A percentile compares a stretch with the other conserved stretches of the same genome.
phyloP scores from a whole-genome alignment of 2,329 filamentous ascomycete species.

The Neofusicoccum sp. region DNA sequence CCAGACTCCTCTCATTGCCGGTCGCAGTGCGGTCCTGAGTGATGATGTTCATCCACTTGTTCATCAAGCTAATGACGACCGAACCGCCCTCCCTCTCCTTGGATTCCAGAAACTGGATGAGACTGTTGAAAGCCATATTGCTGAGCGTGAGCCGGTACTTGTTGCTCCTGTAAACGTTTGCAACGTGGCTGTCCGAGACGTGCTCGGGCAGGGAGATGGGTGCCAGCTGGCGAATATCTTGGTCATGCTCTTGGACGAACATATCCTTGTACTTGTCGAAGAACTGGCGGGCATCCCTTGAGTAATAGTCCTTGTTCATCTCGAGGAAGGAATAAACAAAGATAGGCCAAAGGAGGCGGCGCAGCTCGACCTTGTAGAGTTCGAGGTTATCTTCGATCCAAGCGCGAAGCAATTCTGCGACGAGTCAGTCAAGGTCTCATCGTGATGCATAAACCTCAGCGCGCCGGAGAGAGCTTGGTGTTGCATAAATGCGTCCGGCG shows the following conservation, averaged over 20 bases:
- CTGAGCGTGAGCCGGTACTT: slow-evolving; percentile 92
- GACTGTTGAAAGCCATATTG: slow-evolving; percentile 73
- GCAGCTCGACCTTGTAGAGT: slow-evolving; percentile 90
- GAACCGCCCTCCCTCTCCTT: slow-evolving; percentile 78
- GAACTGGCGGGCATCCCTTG: slow-evolving; percentile 70
- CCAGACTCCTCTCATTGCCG: slow-evolving; percentile 59
- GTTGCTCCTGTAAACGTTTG: slow-evolving; percentile 77
- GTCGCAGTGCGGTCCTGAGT: slow-evolving; percentile 56
- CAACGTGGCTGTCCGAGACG: slow-evolving; percentile 70
- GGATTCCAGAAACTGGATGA: slow-evolving; percentile 87
- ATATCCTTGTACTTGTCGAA: slow-evolving; percentile 64
- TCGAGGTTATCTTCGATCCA: slow-evolving; percentile 94
- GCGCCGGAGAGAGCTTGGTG: background rate
- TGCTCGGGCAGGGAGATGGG: slow-evolving; percentile 76
- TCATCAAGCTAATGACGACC: slow-evolving; percentile 72
- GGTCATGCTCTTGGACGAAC: slow-evolving; percentile 75
- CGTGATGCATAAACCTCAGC: background rate
- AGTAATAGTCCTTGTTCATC: slow-evolving; percentile 69
- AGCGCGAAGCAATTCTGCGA: slow-evolving; percentile 62
- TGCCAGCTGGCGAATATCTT: slow-evolving; percentile 75
- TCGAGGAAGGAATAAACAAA: slow-evolving; percentile 92
- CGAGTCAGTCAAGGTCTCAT: background rate
- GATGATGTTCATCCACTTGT: slow-evolving; percentile 57
- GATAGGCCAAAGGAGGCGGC: slow-evolving; percentile 84
- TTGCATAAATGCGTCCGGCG: background rate